phyloP scores from a whole-genome alignment of 169 alveolate species.

The Cryptosporidium parvum region DNA sequence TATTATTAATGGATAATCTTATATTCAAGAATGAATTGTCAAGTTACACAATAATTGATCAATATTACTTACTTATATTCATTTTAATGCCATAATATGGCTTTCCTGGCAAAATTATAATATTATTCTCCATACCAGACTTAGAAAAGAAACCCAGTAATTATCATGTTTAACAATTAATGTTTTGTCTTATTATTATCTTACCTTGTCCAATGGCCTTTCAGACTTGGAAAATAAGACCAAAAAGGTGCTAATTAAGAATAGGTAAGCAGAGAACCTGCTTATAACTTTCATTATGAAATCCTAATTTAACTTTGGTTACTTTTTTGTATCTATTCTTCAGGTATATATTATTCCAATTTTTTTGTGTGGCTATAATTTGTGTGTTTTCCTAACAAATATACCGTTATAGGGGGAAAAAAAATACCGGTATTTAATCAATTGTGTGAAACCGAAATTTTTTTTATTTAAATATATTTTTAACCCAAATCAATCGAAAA shows the following conservation, averaged over 20 bases:
- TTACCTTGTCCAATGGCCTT: neutral
- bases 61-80: slow-evolving; percentile 16
- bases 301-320: neutral
- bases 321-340: neutral
- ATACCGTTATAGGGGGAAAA: slow-evolving; percentile 11
- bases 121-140: neutral
- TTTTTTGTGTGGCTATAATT: neutral
- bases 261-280: neutral
- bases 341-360: neutral
- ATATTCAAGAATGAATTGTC: neutral
- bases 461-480: neutral
- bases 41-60: neutral
- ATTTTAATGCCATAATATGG: slow-evolving; percentile 36
- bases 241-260: neutral
- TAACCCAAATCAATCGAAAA: neutral
- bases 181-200: neutral
- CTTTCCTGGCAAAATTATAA: slow-evolving; percentile 46
- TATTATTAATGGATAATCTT: slow-evolving; percentile 21
- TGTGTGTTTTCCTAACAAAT: neutral
- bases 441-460: neutral
- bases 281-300: neutral
- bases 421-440: slow-evolving; percentile 18
- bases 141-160: neutral
- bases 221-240: neutral
- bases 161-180: neutral